A percentile compares a stretch with the other conserved stretches of the same genome.
These are phyloP conservation scores for Colletotrichum cereale DNA, from an alignment of 2,329 filamentous ascomycete species.

Conservation along the genomic window DNA sequence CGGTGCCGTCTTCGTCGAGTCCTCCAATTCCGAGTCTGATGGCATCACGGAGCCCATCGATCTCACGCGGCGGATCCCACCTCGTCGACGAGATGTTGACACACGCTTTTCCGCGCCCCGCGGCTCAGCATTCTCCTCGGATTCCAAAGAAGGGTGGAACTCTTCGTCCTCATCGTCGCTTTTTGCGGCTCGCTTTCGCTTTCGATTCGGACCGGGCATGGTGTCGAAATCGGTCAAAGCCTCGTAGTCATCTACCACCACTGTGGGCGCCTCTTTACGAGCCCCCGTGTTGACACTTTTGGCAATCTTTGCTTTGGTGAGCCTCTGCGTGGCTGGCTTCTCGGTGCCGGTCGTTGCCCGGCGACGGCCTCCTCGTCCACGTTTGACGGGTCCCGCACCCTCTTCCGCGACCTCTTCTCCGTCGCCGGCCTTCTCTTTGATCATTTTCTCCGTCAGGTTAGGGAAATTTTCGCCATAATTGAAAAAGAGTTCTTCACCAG, in stretches of 20 bases:
- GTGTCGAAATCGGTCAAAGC: slow-evolving; percentile 27
- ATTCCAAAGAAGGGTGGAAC: slow-evolving; percentile 36
- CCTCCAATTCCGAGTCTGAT: slow-evolving; percentile 30
- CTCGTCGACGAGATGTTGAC: slow-evolving; percentile 16
- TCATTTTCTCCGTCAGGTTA: slow-evolving; percentile 67
- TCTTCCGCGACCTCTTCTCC: slow-evolving; percentile 39
- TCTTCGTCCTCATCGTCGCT: slow-evolving; percentile 39
- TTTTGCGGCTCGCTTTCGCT: slow-evolving; percentile 30
- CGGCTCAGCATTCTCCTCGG: slow-evolving; percentile 27
- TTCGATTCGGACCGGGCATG: slow-evolving; percentile 13
- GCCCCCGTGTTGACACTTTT: slow-evolving; percentile 34
- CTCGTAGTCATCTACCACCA: slow-evolving; percentile 34
- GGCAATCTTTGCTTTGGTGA: slow-evolving; percentile 34
- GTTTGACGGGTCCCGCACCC: slow-evolving; percentile 13
- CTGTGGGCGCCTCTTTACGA: slow-evolving; percentile 36
- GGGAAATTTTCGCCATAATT: slow-evolving; percentile 81
- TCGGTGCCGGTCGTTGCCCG: slow-evolving; percentile 7
- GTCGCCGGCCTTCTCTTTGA: slow-evolving; percentile 56
- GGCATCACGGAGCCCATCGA: slow-evolving; percentile 22
- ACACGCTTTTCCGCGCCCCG: slow-evolving; percentile 10
- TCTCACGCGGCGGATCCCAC: slow-evolving; percentile 11
- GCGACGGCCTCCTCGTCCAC: slow-evolving; percentile 26
- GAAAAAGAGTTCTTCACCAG: slow-evolving; percentile 84
- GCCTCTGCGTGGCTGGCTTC: slow-evolving; percentile 20
- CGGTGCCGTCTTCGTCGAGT: neutral